Percentiles rank a stretch among this genome's conserved stretches.
Conservation (phyloP, 768 basidiomycete species). For the Steccherinum ochraceum region DNA sequence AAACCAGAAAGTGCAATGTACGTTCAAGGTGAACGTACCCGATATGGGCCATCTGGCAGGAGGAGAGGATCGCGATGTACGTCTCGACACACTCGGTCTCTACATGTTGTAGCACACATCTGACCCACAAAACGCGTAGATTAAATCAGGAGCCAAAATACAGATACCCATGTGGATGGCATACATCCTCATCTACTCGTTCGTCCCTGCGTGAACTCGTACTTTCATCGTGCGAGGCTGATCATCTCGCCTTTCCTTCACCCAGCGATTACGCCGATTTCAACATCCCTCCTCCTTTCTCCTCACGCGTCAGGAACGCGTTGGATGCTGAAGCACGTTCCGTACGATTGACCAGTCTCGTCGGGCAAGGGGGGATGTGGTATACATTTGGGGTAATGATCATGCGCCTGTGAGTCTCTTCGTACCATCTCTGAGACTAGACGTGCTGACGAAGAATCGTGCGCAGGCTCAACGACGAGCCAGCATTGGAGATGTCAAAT, state of each 20-base stretch:
- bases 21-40: slow-evolving; percentile 79
- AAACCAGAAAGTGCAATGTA: slow-evolving; percentile 93
- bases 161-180: slow-evolving; percentile 91
- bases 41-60: slow-evolving; percentile 88
- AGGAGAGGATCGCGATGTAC: slow-evolving; percentile 76
- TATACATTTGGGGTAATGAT: slow-evolving; percentile 88
- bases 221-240: background rate
- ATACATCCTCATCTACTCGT: slow-evolving; percentile 82
- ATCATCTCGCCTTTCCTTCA: background rate
- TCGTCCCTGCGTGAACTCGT: too few species aligned
- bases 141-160: slow-evolving; percentile 67
- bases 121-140: slow-evolving; percentile 38
- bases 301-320: slow-evolving; percentile 72
- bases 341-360: slow-evolving; percentile 75
- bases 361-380: slow-evolving; percentile 87
- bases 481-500: slow-evolving; percentile 64
- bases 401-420: slow-evolving; percentile 62
- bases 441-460: background rate
- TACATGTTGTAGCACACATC: background rate
- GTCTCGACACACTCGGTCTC: slow-evolving; percentile 18
- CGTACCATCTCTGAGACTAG: background rate
- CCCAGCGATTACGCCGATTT: slow-evolving; percentile 85
- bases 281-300: slow-evolving; percentile 75
- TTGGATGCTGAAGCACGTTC: slow-evolving; percentile 84
- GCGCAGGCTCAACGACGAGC: slow-evolving; percentile 71